These are phyloP conservation scores for Tuber aestivum DNA, from an alignment of 495 filamentous ascomycete genomes.

Conservation along the genomic window DNA sequence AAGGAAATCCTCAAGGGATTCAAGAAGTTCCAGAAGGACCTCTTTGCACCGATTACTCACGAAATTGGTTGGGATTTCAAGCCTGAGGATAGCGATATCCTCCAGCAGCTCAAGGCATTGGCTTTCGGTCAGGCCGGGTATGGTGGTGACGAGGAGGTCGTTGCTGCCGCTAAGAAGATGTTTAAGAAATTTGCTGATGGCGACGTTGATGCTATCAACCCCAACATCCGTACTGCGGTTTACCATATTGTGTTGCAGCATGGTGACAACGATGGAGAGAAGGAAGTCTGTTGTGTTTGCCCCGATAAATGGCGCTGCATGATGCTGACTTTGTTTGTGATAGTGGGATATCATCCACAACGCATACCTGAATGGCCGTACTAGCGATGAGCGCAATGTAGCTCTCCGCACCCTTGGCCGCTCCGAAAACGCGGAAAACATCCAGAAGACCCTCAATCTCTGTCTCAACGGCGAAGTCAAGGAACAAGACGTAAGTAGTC, in stretches of 20 bases:
- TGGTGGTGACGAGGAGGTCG: conserved; percentile 58
- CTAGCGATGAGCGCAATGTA: conserved; percentile 92
- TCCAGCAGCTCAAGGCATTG: conserved; percentile 77
- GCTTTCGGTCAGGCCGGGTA: conserved; percentile 62
- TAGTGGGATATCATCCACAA: conserved; percentile 73
- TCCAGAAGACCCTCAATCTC: conserved; percentile 70
- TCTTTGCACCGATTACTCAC: conserved; percentile 72
- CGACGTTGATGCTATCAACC: conserved; percentile 64
- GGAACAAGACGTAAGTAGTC: conserved; percentile 64
- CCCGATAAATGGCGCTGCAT: conserved; percentile 8
- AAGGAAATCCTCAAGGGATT: conserved; percentile 64
- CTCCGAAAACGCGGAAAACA: conserved; percentile 67
- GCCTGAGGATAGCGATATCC: conserved; percentile 74
- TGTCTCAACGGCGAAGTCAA: conserved; percentile 79
- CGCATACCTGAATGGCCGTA: conserved; percentile 77
- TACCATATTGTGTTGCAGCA: conserved; percentile 66
- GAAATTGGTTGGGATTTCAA: conserved; percentile 82
- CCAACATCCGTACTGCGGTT: conserved; percentile 64
- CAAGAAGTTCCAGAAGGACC: conserved; percentile 69
- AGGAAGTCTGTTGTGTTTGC: conserved; percentile 53
- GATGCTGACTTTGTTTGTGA: conserved; percentile 17
- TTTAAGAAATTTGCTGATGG: conserved; percentile 62
- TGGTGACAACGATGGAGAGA: conserved; percentile 54
- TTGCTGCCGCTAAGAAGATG: conserved; percentile 63
- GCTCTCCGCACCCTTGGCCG: conserved; percentile 81